Percentiles rank a stretch among this genome's conserved stretches.
Conservation (phyloP, 2,329 filamentous ascomycete genomes). For the Fusarium multiceps region DNA sequence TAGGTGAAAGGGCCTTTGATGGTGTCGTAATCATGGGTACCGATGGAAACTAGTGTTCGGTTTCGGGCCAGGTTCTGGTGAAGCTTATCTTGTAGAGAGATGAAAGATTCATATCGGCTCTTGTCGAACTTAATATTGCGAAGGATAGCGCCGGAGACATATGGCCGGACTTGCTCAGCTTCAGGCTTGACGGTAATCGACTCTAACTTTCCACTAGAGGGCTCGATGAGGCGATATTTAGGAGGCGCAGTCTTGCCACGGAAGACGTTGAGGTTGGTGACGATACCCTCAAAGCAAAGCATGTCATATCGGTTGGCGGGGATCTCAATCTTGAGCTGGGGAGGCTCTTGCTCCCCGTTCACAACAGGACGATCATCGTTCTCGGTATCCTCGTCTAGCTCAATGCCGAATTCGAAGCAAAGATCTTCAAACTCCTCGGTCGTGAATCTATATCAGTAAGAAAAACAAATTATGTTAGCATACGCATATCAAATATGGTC, state of each 20-base stretch:
- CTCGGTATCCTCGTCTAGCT: conserved; percentile 95
- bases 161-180: conserved; percentile 83
- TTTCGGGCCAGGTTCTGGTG: conserved; percentile 96
- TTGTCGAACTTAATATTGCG: conserved; percentile 92
- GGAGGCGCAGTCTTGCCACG: conserved; percentile 79
- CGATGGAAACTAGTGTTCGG: conserved; percentile 93
- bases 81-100: conserved; percentile 95
- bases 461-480: conserved; percentile 35
- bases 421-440: conserved; percentile 96
- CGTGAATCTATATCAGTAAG: conserved; percentile 71
- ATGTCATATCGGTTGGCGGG: conserved; percentile 95
- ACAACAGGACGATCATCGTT: conserved; percentile 77
- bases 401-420: conserved; percentile 98
- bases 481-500: conserved; percentile 13
- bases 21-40: conserved; percentile 95
- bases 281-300: conserved; percentile 97
- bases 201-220: conserved; percentile 78
- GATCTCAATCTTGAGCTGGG: conserved; percentile 98
- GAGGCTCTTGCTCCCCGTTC: conserved; percentile 83
- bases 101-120: conserved; percentile 96
- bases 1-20: conserved; percentile 96
- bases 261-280: conserved; percentile 96
- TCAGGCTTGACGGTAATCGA: conserved; percentile 82
- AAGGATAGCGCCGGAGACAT: conserved; percentile 89
- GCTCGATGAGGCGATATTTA: conserved; percentile 80